Conservation (phyloP, 306 rosid genomes). For the Pyrus communis region DNA sequence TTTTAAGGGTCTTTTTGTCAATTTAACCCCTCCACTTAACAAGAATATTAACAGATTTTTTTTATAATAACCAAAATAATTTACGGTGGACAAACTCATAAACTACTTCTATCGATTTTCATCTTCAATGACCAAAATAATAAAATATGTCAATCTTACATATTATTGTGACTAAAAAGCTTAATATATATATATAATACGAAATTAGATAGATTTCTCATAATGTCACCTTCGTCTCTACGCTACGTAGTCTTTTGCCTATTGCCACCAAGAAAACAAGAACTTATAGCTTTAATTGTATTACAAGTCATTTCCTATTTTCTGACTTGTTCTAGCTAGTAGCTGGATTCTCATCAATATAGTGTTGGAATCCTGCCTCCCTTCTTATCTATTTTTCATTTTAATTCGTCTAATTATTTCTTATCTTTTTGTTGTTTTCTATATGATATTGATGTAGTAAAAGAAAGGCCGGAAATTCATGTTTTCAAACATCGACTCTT, state of each 20-base stretch:
- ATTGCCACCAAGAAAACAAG: constrained; percentile 13
- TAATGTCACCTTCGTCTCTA: too few relatives aligned
- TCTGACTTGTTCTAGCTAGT: constrained; percentile 17
- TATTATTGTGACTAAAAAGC: too few relatives aligned
- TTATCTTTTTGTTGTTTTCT: not conserved
- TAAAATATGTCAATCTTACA: too few relatives aligned
- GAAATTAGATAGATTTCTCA: too few relatives aligned
- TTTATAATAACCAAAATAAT: too few relatives aligned
- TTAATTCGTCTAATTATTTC: not conserved
- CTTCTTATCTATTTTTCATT: not conserved
- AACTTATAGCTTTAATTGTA: constrained; percentile 28
- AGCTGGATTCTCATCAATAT: not conserved
- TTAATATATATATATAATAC: too few relatives aligned
- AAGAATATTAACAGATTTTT: too few relatives aligned
- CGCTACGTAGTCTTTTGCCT: not conserved
- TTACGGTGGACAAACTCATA: too few relatives aligned
- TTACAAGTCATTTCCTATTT: constrained; percentile 18
- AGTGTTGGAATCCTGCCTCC: not conserved
- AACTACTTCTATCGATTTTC: too few relatives aligned
- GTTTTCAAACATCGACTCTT: constrained; percentile 21
- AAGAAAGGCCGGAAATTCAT: constrained; percentile 10
- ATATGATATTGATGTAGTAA: not conserved
- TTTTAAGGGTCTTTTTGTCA: too few relatives aligned
- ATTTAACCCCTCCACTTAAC: too few relatives aligned
- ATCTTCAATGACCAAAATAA: too few relatives aligned